Conservation (phyloP, 768 basidiomycete species). For the Xerocomus spinulosus region DNA sequence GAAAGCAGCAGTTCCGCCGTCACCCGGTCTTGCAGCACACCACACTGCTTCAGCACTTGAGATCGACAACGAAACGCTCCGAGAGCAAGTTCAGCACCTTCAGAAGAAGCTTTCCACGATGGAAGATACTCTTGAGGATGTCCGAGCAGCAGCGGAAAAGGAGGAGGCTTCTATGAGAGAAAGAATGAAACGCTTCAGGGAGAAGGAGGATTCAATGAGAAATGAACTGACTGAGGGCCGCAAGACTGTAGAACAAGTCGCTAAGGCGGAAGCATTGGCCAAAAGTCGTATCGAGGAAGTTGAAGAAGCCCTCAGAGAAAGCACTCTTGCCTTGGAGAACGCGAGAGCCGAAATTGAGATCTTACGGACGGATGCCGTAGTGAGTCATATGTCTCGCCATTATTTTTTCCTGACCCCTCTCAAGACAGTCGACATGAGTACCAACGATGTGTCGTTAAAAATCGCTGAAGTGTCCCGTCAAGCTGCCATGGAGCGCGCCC, state of each 20-base stretch:
- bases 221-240: slow-evolving; percentile 66
- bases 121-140: slow-evolving; percentile 85
- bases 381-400: slow-evolving; percentile 36
- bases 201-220: slow-evolving; percentile 66
- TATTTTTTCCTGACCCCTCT: slow-evolving; percentile 2
- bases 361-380: slow-evolving; percentile 66
- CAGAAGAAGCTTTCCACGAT: slow-evolving; percentile 68
- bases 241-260: slow-evolving; percentile 58
- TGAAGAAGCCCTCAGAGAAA: slow-evolving; percentile 87
- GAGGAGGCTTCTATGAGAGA: slow-evolving; percentile 65
- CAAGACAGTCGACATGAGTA: slow-evolving; percentile 46
- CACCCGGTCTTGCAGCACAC: slow-evolving; percentile 33
- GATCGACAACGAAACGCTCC: slow-evolving; percentile 92
- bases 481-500: slow-evolving; percentile 47
- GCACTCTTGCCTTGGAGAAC: slow-evolving; percentile 80
- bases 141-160: slow-evolving; percentile 59
- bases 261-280: slow-evolving; percentile 57
- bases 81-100: slow-evolving; percentile 85
- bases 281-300: slow-evolving; percentile 74
- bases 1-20: slow-evolving; percentile 27
- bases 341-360: slow-evolving; percentile 87
- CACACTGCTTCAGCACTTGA: slow-evolving; percentile 67
- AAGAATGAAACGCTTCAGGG: slow-evolving; percentile 61
- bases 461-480: slow-evolving; percentile 45
- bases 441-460: slow-evolving; percentile 42